Evolutionary conservation across 192 early-diverging fungal genomes (phyloP), one percentile per base, ranked within the genome.

Genomic region (Lunasporangiospora selenospora): DNA sequence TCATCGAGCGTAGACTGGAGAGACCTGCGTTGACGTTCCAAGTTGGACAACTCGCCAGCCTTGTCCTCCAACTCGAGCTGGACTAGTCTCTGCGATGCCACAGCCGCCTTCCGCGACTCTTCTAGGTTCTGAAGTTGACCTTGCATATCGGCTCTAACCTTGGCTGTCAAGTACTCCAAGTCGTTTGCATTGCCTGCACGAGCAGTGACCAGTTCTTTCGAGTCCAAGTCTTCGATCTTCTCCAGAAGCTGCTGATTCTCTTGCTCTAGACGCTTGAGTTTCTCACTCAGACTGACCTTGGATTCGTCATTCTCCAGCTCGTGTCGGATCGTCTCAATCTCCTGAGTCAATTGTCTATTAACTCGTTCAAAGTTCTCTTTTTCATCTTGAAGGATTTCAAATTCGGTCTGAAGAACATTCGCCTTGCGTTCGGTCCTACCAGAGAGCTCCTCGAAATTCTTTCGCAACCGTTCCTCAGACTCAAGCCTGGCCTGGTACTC

Each of bases 11-110:
- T 88, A 0, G 77, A 29, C 53, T 87, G 84, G n/a, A 88, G 55
- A 10, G 85, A 76, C 51, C 80, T 80, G 36, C 80, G 82, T 48
- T 82, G 81, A 44, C 89, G 80, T 51, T 95, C 93, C 47, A 85
- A 47, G 31, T 85, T 87, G 10, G 80, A 75, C 42, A 93, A 78
- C 60, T 90, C 90, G 58, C 84, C 80, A 40, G 83, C 76, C 79
- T 87, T 90, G 66, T 92, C 90, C 53, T 95, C 94, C 36, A 90
- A 60, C 61, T 94, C 94, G 56, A 90, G 91, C 53, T 89, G 79
- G 3, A 83, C 82, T 19, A 92, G 75, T 23, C 91, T 81, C 67
- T 93, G 89, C 11, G 89, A 85, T 21, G 90, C 85, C 18, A 92
- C 69, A n/a, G 94, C 79, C 15, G 92, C 91, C 65, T 88, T 81